Evolutionary conservation across 257 asterid genomes (phyloP).

Genomic region (Mentha longifolia): DNA sequence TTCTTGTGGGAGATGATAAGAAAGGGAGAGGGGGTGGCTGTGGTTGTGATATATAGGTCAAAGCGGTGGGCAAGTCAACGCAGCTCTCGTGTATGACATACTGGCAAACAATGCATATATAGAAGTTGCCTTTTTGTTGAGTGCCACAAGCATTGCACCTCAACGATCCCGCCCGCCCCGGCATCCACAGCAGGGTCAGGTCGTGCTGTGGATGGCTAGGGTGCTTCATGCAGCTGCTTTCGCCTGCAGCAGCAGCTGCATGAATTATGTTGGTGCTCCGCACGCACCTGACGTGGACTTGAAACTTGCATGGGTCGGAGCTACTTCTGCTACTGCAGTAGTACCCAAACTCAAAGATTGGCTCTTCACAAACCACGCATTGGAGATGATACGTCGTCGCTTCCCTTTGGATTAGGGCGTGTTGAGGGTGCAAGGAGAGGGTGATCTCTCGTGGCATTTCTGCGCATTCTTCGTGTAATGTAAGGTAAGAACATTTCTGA

Average conservation of each 20-base stretch:
- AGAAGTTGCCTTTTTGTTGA: neutral
- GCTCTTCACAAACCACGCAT: neutral
- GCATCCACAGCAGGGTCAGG: neutral
- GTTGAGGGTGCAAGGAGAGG: constrained; percentile 10
- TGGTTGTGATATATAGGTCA: neutral
- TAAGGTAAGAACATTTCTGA: neutral
- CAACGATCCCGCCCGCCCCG: neutral
- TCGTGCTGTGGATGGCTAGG: neutral
- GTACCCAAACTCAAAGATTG: too few relatives aligned
- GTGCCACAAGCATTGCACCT: constrained; percentile 17
- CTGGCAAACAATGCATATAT: neutral
- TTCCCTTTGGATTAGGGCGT: neutral
- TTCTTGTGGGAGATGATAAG: neutral
- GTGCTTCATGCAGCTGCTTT: neutral
- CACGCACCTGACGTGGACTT: neutral
- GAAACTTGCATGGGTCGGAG: neutral
- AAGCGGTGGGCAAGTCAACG: neutral
- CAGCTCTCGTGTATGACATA: neutral
- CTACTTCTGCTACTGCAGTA: neutral
- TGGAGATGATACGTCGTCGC: neutral
- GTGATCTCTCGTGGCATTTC: constrained; percentile 25
- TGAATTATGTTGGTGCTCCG: neutral
- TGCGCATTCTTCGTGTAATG: constrained; percentile 9
- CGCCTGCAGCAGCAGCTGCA: too few relatives aligned
- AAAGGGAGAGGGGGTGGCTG: neutral